Base-by-base conservation (phyloP, 495 filamentous ascomycete species). In the Talaromyces proteolyticus region DNA sequence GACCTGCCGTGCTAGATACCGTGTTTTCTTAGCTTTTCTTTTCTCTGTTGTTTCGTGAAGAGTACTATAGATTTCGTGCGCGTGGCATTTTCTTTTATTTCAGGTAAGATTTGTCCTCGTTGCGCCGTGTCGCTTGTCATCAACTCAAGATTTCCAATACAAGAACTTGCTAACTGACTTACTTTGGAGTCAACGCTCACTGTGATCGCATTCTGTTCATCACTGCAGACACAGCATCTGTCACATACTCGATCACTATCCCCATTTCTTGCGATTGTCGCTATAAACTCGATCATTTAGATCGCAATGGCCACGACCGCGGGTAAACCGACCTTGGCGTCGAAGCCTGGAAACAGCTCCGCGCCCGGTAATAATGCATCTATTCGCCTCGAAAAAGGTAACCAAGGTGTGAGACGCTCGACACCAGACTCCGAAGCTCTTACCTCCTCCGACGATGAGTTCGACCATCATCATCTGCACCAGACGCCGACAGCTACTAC, bases 341-440 rank as follows among this genome's bases (percentile, higher is more conserved):
- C 57, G 57, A 85, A 74, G 53, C 58, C 67, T 6, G 50, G 51
- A 51, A 59, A 58, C 6, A 56, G 61, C 4, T 57, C 65, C 1
- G 56, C 60, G 11, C 43, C 58, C 22, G 51, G 72, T 18, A 75
- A 57, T 59, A 85, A 73, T 53, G 78, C 79, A 34, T 75, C 80
- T 23, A 71, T 86, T 21, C 70, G 87, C 43, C 74, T 87, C 17
- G 89, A 93, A 50, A 91, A 87, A 61, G 71, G 84, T 47, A 84
- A 87, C 55, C 67, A 70, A 6, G 76, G 73, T 42, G 68, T 81
- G 37, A 81, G 87, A 55, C 84, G 86, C 49, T 89, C 89, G 16
- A 95, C 91, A 5, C 91, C 91, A 14, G 91, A 95, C 59, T 95
- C 91, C 6, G 91, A 96, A 60, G 91, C 91, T 38, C 70, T 96